Evolutionary conservation across 192 early-diverging fungal species (phyloP), one percentile per base, ranked within the genome.

Genomic region (Podochytrium sp.): DNA sequence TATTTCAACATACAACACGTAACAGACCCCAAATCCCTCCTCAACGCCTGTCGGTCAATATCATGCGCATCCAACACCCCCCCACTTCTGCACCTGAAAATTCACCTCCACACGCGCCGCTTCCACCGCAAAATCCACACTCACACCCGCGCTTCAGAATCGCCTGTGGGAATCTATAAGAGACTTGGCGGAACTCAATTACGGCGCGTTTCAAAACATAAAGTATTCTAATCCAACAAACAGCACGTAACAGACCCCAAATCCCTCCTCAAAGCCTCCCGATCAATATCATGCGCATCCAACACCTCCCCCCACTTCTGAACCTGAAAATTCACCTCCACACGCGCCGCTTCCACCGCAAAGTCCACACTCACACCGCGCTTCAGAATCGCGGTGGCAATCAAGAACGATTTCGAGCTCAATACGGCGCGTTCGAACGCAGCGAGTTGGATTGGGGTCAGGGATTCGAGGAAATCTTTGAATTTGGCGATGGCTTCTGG

Each of bases 51-150:
- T 27, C 35, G 23, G 37, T 69, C 66, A 30, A 69, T 51, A 38
- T 69, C 66, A 38, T 69, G 66, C n/a, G 66, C 89, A 74, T 94
- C 92, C 79, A 94, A 92, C 10, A 96, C 92, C 90, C 34, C 97
- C 97, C 95, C 95, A 99, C 39, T 85, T 85, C 38, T 90, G 84
- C 49, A 94, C 97, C 83, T 99, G 97, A 18, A 93, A 83, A 73
- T 84, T 80, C 2, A 93, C 89, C 78, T 99, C 97, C 10, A 96
- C 86, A 49, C 91, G 89, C 0, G 95, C 91, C 1, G 95, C 95
- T 50, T 69, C 65, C 47, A 90, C 89, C 5, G 93, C 95, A 27
- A 90, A 71, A 65, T 95, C 92, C 0, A 89, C 94, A 2, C 85
- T 83, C 47, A 97, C 70, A 4, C 71, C 84, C 50, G n/a, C 88